These are phyloP conservation scores for Teunomyces tritomae DNA, from an alignment of 805 yeast species.

Conservation along the genomic window DNA sequence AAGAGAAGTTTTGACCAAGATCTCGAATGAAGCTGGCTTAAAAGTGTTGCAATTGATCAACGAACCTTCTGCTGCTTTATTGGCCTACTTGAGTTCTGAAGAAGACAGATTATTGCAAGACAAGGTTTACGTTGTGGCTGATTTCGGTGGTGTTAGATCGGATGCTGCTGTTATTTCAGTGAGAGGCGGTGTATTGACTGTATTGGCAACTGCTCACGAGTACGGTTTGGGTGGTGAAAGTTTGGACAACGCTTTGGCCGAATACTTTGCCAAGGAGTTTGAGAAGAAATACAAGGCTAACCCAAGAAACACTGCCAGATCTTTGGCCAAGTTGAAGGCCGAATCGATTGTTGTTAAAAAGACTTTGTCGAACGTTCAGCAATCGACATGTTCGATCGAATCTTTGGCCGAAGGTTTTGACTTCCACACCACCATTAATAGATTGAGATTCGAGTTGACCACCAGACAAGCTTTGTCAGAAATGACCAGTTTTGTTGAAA, in stretches of 20 bases:
- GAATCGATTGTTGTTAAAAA: slow-evolving; percentile 84
- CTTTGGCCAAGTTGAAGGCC: slow-evolving; percentile 81
- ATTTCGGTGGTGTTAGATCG: slow-evolving; percentile 93
- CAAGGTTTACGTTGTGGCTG: slow-evolving; percentile 86
- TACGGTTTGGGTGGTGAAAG: slow-evolving; percentile 82
- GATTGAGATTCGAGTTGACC: slow-evolving; percentile 88
- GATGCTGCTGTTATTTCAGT: slow-evolving; percentile 93
- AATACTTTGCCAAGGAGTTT: slow-evolving; percentile 88
- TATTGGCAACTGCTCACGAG: slow-evolving; percentile 82
- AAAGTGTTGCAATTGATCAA: slow-evolving; percentile 81
- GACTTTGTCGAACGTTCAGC: slow-evolving; percentile 85
- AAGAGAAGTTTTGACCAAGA: slow-evolving; percentile 56
- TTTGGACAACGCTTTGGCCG: slow-evolving; percentile 76
- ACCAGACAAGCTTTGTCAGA: slow-evolving; percentile 74
- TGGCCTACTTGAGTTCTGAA: slow-evolving; percentile 65
- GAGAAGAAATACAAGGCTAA: slow-evolving; percentile 81
- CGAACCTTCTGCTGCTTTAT: slow-evolving; percentile 89
- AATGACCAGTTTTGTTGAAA: slow-evolving; percentile 74
- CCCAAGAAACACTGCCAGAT: slow-evolving; percentile 78
- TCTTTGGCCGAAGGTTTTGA: slow-evolving; percentile 92
- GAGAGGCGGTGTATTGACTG: slow-evolving; percentile 91
- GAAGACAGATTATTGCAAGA: slow-evolving; percentile 52
- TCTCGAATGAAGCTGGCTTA: slow-evolving; percentile 71
- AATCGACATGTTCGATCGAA: slow-evolving; percentile 91
- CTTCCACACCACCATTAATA: slow-evolving; percentile 88